phyloP scores from a whole-genome alignment of 176 grass and related monocot genomes.

The Aegilops umbellulata region DNA sequence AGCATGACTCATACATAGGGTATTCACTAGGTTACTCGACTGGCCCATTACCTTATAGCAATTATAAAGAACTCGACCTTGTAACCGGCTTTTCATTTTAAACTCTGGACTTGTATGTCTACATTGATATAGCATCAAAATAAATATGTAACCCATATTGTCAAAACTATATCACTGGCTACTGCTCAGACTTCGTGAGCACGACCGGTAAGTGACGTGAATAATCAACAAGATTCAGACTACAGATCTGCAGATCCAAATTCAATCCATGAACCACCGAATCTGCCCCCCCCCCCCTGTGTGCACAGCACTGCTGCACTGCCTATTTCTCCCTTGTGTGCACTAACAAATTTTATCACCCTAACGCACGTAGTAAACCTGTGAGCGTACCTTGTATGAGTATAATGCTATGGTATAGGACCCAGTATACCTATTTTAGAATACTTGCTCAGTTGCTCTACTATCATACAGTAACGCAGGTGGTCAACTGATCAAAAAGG shows the following conservation, averaged over 20 bases:
- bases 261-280: background rate
- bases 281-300: background rate
- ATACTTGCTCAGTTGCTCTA: background rate
- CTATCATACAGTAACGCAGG: background rate
- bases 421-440: background rate
- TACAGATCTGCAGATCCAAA: background rate
- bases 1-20: background rate
- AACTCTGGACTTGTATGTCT: background rate
- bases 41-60: background rate
- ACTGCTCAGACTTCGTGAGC: background rate
- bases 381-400: background rate
- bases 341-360: background rate
- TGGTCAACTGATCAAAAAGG: background rate
- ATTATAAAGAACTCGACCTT: background rate
- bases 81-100: background rate
- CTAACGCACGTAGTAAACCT: background rate
- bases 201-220: background rate
- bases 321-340: no score
- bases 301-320: no score
- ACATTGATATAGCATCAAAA: background rate
- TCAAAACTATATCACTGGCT: background rate
- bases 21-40: background rate
- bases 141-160: background rate
- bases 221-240: background rate
- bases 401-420: background rate